phyloP scores from a whole-genome alignment of 2,329 filamentous ascomycete species.

The Ophiocordyceps robertsii region DNA sequence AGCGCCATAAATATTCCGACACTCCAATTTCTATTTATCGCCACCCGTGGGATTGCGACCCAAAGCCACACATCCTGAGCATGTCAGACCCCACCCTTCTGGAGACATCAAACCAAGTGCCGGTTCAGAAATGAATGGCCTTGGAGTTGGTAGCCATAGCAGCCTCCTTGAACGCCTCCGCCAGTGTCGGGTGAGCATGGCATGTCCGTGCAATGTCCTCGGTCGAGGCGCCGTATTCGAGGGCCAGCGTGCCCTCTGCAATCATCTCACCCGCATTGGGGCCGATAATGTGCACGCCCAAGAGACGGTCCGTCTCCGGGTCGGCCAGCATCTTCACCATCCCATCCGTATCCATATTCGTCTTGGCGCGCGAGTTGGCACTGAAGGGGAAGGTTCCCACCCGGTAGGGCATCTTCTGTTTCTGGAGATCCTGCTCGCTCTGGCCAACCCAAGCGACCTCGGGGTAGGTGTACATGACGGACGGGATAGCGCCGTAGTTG shows the following conservation, averaged over 20 bases:
- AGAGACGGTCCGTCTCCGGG: conserved; percentile 87
- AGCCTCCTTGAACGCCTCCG: conserved; percentile 98
- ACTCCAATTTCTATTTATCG: not conserved
- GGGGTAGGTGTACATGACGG: conserved; percentile 98
- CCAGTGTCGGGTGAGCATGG: conserved; percentile 90
- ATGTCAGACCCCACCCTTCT: not conserved
- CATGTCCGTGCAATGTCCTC: conserved; percentile 93
- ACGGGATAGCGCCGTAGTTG: conserved; percentile 96
- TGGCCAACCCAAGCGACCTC: conserved; percentile 98
- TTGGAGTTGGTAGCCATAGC: conserved; percentile 95
- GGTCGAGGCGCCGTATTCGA: conserved; percentile 91
- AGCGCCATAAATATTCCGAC: not conserved
- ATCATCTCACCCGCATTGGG: conserved; percentile 98
- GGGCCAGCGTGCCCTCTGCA: conserved; percentile 84
- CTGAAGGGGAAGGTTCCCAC: conserved; percentile 92
- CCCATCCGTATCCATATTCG: conserved; percentile 90
- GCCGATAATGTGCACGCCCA: conserved; percentile 94
- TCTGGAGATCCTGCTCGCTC: conserved; percentile 92
- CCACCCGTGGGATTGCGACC: not conserved
- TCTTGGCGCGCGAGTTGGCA: conserved; percentile 98
- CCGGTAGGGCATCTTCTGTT: conserved; percentile 79
- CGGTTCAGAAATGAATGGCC: conserved; percentile 77
- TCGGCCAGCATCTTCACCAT: conserved; percentile 96
- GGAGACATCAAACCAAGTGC: not conserved
- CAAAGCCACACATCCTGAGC: not conserved